Conservation (phyloP, 176 grass and related monocot species). For the Oryza brachyantha region DNA sequence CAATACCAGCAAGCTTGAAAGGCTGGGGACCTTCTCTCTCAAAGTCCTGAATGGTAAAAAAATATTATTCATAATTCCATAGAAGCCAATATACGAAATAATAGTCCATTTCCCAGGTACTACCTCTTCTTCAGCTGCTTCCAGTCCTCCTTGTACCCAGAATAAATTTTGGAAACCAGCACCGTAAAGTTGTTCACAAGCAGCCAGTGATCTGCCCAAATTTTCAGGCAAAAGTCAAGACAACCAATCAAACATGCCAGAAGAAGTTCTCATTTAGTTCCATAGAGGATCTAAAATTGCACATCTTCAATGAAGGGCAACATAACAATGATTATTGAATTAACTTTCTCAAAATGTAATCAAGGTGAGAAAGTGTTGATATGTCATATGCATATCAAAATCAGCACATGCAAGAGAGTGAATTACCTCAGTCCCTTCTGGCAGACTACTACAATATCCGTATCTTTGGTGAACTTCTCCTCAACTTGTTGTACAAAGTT, state of each 20-base stretch:
- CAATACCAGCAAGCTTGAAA: slow-evolving; percentile 89
- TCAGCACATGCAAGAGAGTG: neutral
- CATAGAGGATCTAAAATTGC: slow-evolving; percentile 1
- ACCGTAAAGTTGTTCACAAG: slow-evolving; percentile 81
- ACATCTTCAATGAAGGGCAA: neutral
- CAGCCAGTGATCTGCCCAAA: slow-evolving; percentile 72
- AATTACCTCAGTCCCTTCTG: slow-evolving; percentile 92
- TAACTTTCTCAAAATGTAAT: slow-evolving; percentile 14
- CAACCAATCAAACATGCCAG: neutral
- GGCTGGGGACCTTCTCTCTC: slow-evolving; percentile 77
- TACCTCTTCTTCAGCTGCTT: slow-evolving; percentile 98
- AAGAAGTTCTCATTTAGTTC: neutral
- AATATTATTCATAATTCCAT: neutral
- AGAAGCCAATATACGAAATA: neutral
- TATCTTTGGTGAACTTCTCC: slow-evolving; percentile 93
- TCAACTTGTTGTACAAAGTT: slow-evolving; percentile 65
- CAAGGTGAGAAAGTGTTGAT: neutral
- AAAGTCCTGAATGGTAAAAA: slow-evolving; percentile 57
- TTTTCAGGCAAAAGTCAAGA: neutral
- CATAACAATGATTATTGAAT: neutral
- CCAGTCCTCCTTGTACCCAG: slow-evolving; percentile 95
- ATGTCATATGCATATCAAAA: neutral
- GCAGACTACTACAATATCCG: slow-evolving; percentile 79
- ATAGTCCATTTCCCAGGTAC: neutral
- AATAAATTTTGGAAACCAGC: slow-evolving; percentile 90